Base-by-base conservation (phyloP, 1,139 yeast species). In the Yamadazyma spencermartinsiae region DNA sequence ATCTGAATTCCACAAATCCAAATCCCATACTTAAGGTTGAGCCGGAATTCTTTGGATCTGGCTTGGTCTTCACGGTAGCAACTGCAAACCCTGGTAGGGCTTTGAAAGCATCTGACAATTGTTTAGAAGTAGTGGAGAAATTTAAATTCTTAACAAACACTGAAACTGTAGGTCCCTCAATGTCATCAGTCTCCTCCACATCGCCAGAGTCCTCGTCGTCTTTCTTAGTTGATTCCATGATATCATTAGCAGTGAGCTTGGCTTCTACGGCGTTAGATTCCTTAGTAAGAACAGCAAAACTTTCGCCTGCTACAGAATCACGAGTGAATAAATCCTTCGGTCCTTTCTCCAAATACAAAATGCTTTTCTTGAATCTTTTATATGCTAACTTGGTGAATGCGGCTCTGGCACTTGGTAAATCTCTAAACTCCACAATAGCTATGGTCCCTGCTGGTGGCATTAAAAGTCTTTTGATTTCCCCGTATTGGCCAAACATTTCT, bases 381-480 rank as follows among this genome's bases (percentile, higher is more conserved):
- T 83, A 92, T 21, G 98, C 87, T 39, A 92, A 68, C 54, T 87
- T 88, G 16, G 87, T 73, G 56, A 94, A 92, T 1, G 98, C 98
- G 4, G 88, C 74, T 61, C 97, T 80, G 2, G 95, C 98, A 40
- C 86, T 73, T 12, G 95, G 86, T 1, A 82, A 67, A 59, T 86
- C 94, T 50, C 90, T 74, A 61, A 83, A 90, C 58, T 92, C 97
- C n/a, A 92, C 81, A 56, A 92, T 85, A 4, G 98, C 98, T 54
- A 92, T 89, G 0, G 97, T 90, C 12, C 98, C 98, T 16, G 95
- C 87, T 16, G 97, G 96, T 12, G 99, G 98, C 89, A 94, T 86
- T 44, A 94, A 63, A 24, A 89, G 72, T 54, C 96, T 76, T 48
- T 80, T 81, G 27, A 94, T 58, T 46, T 84, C 85, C 34, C 98